Conservation (phyloP, 2,329 filamentous ascomycete species). For the Trichoderma koningii region DNA sequence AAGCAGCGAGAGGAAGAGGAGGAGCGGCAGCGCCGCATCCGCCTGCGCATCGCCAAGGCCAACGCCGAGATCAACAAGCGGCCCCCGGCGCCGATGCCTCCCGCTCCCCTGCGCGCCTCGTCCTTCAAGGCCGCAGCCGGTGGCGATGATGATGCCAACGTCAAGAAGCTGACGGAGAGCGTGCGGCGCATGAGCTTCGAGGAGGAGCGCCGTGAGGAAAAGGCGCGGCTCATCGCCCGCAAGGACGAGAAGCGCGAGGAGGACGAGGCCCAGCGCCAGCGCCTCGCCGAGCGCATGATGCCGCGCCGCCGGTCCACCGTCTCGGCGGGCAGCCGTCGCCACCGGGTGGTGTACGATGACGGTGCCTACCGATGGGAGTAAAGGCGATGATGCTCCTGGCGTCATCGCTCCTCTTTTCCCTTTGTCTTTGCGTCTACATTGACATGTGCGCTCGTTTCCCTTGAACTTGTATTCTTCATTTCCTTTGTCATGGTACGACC, state of each 20-base stretch:
- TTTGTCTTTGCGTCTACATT: conserved; percentile 5
- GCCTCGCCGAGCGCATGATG: conserved; percentile 46
- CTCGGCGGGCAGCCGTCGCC: conserved; percentile 41
- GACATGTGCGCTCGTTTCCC: background rate
- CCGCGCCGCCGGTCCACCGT: conserved; percentile 43
- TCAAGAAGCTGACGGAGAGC: conserved; percentile 43
- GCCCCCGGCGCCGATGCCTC: conserved; percentile 37
- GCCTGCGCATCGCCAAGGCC: conserved; percentile 43
- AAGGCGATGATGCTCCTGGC: conserved; percentile 26
- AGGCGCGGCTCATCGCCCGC: conserved; percentile 33
- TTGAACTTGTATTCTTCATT: conserved; percentile 3
- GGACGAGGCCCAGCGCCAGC: conserved; percentile 38
- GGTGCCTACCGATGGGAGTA: conserved; percentile 46
- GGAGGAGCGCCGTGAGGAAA: conserved; percentile 39
- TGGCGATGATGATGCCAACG: conserved; percentile 29
- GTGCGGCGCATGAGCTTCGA: conserved; percentile 41
- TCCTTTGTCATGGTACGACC: conserved; percentile 21
- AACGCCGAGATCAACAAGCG: conserved; percentile 48
- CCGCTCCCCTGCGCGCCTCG: conserved; percentile 32
- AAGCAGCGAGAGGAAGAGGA: conserved; percentile 36
- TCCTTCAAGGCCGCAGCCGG: conserved; percentile 33
- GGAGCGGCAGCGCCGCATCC: conserved; percentile 35
- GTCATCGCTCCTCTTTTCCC: background rate
- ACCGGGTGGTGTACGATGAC: conserved; percentile 43
- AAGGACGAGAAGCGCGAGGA: conserved; percentile 38